Base-by-base conservation (phyloP, 1,139 yeast genomes). In the Diutina pseudorugosa region DNA sequence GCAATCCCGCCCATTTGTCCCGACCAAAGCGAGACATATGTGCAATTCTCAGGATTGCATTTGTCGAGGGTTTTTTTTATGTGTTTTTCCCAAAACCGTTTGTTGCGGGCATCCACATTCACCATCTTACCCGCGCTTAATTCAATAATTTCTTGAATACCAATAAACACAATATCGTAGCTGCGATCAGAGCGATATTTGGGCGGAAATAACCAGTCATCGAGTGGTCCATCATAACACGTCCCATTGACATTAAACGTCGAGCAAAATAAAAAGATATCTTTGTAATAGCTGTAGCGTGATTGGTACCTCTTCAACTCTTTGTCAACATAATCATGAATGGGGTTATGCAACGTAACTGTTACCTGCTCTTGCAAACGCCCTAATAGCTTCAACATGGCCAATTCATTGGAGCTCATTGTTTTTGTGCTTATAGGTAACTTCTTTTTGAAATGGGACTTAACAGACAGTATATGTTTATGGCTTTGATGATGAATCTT, bases 271-370 rank as follows among this genome's bases (percentile, higher is more conserved):
- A 50, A 19, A 12, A 16, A 42, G 18, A 50, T 50, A 14, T 50
- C 51, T 14, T 27, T 23, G 36, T 41, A 19, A 20, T 19, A 40
- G n/a, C 18, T n/a, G 43, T 19, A 50, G 41, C 41, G 19, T 8
- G 18, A 20, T 33, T 18, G 40, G 8, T 12, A 30, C 23, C 14
- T 41, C 14, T 41, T 41, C 18, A 41, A 80, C 45, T 80, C 76
- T 55, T 79, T 82, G 30, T 82, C 81, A 83, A n/a, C 95, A 80
- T 77, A 82, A 55, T 82, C 87, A 63, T 85, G 89, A 44, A 85
- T 72, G 0, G 93, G 94, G 62, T 85, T 89, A 59, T 76, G 77
- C 14, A 85, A 64, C n/a, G 69, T 72, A 65, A 63, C 73, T 55
- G 61, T 66, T 2, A 66, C 66, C 60, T 78, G 83, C 54, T 74